Evolutionary conservation across 1,284 basidiomycete genomes (phyloP), one percentile per base, ranked within the genome.

Genomic region (Ceraceosorus bombacis): DNA sequence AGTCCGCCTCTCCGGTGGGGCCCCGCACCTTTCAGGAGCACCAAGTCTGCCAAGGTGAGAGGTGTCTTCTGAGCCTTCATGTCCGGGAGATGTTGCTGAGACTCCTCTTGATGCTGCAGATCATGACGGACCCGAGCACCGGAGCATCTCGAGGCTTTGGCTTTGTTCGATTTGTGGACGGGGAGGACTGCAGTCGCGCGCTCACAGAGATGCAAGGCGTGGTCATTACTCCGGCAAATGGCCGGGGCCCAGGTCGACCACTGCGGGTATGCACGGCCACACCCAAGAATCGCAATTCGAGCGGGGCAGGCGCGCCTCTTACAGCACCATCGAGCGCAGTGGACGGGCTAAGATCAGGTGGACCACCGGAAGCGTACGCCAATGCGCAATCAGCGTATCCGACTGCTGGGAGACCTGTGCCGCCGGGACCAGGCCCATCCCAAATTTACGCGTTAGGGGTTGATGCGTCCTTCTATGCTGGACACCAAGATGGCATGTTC

Each of bases 131-230:
- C n/a, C 63, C 68, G 1, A 58, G 64, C n/a, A 68, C 65, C 7
- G 65, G 69, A 27, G 61, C 61, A 2, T 70, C 69, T 6, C 61
- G 69, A n/a, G 71, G 72, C n/a, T 74, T 71, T 40, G 73, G 72
- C 15, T 74, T 76, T 49, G 73, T 76, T 0, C 70, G 72, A 8
- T 74, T 77, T 48, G 51, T 59, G 2, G 56, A 62, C 10, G 66
- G 69, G 53, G 58, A 62, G 10, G 75, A 77, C 41, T 64, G 69
- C 64, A 65, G 68, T 27, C 66, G 75, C 41, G 75, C 75, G 5
- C 60, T 77, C 37, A 65, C 75, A 8, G 75, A 77, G 53, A 74
- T 77, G 74, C 75, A 76, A 49, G 61, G 63, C 41, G 57, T 67
- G 7, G 40, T 62, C 12, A 60, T 71, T 48, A 58, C 64, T 8